phyloP scores from a whole-genome alignment of 192 early-diverging fungal genomes.

The Chytriomyces sp. region DNA sequence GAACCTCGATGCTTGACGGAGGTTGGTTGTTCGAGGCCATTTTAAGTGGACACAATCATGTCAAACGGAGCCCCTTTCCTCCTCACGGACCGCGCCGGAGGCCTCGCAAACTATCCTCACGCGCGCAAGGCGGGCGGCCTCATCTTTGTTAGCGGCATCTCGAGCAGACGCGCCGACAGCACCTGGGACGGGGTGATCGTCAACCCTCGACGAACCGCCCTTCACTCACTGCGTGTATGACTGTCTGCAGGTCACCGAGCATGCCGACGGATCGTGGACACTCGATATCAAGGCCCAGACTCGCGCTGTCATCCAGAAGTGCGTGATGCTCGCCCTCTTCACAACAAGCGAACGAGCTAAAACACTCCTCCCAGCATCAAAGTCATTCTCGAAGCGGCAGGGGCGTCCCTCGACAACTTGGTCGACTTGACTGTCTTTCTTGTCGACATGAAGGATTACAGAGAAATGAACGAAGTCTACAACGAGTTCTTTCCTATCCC shows the following conservation, averaged over 20 bases:
- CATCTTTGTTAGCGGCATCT: constrained; percentile 67
- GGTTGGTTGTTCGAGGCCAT: too few species aligned
- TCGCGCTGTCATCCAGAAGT: constrained; percentile 67
- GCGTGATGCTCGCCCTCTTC: neutral
- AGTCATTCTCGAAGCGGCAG: constrained; percentile 56
- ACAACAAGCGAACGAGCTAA: neutral
- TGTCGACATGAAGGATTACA: constrained; percentile 69
- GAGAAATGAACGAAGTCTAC: constrained; percentile 68
- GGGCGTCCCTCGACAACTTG: constrained; percentile 57
- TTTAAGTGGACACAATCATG: constrained; percentile 12
- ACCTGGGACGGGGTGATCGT: constrained; percentile 50
- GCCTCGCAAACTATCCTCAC: constrained; percentile 71
- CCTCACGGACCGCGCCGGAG: constrained; percentile 53
- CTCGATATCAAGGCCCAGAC: constrained; percentile 69
- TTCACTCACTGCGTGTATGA: neutral
- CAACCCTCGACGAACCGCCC: neutral
- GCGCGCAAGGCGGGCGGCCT: constrained; percentile 55
- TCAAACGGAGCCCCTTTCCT: constrained; percentile 56
- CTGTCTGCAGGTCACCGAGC: constrained; percentile 47
- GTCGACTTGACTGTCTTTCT: constrained; percentile 76
- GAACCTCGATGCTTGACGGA: constrained; percentile 1
- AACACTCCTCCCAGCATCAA: constrained; percentile 51
- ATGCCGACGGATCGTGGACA: constrained; percentile 53
- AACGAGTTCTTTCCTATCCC: constrained; percentile 60
- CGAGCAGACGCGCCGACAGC: constrained; percentile 58